These are phyloP conservation scores for Gossypium trilobum DNA, from an alignment of 441 rosid species.

Conservation along the genomic window DNA sequence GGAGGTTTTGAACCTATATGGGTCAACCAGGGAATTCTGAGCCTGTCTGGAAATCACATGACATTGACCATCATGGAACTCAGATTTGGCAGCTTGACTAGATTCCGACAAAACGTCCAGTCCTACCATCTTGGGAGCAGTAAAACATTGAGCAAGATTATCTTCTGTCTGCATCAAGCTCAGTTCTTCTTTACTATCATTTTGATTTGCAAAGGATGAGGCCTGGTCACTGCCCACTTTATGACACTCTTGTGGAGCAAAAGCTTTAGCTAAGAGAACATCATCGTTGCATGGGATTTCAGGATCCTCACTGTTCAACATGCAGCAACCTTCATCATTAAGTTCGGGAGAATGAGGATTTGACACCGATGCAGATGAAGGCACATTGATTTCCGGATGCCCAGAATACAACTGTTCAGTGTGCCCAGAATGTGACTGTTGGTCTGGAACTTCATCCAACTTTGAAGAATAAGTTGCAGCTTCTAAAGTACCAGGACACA, in stretches of 20 bases:
- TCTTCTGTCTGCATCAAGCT: slow-evolving; percentile 25
- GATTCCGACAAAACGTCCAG: slow-evolving; percentile 16
- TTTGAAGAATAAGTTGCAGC: slow-evolving; percentile 15
- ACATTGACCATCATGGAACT: slow-evolving; percentile 18
- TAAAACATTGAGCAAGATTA: slow-evolving; percentile 14
- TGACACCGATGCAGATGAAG: slow-evolving; percentile 15
- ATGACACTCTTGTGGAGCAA: not conserved
- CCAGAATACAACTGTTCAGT: slow-evolving; percentile 15
- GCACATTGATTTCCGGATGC: slow-evolving; percentile 25
- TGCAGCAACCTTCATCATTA: slow-evolving; percentile 19
- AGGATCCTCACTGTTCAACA: slow-evolving; percentile 38
- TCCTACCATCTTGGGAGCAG: slow-evolving; percentile 10
- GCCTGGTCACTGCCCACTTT: slow-evolving; percentile 5
- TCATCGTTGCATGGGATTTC: slow-evolving; percentile 43
- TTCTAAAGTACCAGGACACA: slow-evolving; percentile 17
- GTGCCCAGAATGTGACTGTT: slow-evolving; percentile 14
- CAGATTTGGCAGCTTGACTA: slow-evolving; percentile 27
- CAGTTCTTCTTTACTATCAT: slow-evolving; percentile 17
- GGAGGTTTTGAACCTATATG: slow-evolving; percentile 13
- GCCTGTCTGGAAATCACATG: slow-evolving; percentile 14
- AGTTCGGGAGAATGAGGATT: slow-evolving; percentile 18
- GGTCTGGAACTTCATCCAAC: slow-evolving; percentile 19
- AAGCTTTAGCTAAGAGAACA: slow-evolving; percentile 18
- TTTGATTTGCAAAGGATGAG: slow-evolving; percentile 15
- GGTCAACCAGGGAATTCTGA: slow-evolving; percentile 9